Conservation (phyloP, 768 basidiomycete genomes). For the Kwoniella bestiolae region DNA sequence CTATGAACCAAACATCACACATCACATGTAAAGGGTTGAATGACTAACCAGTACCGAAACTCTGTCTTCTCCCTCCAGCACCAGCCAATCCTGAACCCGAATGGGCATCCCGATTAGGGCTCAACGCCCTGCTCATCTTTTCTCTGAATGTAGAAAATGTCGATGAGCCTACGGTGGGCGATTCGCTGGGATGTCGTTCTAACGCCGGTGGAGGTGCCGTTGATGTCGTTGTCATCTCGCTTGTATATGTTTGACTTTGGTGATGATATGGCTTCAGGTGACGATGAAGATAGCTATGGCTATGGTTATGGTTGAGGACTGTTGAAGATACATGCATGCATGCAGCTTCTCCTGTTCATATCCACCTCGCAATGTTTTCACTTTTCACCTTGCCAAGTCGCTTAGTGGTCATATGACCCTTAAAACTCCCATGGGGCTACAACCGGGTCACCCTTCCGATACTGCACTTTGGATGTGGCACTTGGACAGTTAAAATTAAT, state of each 20-base stretch:
- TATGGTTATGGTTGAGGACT: too few species aligned
- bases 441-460: not conserved
- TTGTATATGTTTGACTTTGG: not conserved
- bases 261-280: too few species aligned
- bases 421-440: constrained; percentile 2
- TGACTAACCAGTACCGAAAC: constrained; percentile 18
- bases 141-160: constrained; percentile 24
- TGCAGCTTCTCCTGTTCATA: not conserved
- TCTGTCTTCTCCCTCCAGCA: constrained; percentile 10
- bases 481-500: not conserved
- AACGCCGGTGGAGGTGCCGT: not conserved
- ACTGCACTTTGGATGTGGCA: not conserved
- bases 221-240: not conserved
- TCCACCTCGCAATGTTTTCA: too few species aligned
- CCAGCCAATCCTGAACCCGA: not conserved
- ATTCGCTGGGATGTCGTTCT: constrained; percentile 4
- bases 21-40: not conserved
- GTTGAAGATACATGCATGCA: not conserved
- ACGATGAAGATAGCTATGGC: too few species aligned
- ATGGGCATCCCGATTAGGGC: constrained; percentile 25
- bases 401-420: not conserved
- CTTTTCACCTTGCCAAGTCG: not conserved
- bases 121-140: constrained; percentile 24
- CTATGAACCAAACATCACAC: not conserved
- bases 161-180: constrained; percentile 4